Percentiles rank a stretch among this genome's conserved stretches.
Conservation (phyloP, 305 asterid genomes). For the Stenogyne calaminthoides region DNA sequence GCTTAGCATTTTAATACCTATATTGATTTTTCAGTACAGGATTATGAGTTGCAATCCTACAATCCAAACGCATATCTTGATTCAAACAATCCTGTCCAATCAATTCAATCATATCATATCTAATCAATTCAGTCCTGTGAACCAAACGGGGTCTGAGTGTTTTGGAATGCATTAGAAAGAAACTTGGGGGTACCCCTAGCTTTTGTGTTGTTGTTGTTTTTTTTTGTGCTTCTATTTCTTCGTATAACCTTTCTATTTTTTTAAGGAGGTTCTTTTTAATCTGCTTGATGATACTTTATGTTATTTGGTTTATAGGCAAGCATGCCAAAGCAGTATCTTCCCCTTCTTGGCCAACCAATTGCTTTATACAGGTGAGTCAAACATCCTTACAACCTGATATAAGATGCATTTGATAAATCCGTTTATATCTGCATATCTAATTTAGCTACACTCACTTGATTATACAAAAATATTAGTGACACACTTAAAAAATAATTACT, state of each 20-base stretch:
- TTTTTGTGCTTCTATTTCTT: conserved; percentile 12
- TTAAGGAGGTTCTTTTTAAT: conserved; percentile 12
- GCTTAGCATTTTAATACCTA: no score
- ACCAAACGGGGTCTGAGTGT: no score
- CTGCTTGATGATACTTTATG: conserved; percentile 33
- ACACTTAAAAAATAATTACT: no score
- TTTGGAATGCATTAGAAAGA: neutral
- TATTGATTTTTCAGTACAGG: no score
- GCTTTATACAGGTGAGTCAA: conserved; percentile 82
- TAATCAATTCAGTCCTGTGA: no score
- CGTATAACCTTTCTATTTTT: conserved; percentile 8
- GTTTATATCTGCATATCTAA: neutral
- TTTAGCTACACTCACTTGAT: neutral
- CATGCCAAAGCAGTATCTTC: conserved; percentile 99
- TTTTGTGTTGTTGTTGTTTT: neutral
- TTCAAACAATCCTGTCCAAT: no score
- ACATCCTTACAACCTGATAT: conserved; percentile 6
- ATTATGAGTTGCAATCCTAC: no score
- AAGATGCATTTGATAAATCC: neutral
- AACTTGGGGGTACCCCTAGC: neutral
- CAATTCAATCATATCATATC: no score
- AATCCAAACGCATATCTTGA: no score
- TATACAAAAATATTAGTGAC: conserved; percentile 5
- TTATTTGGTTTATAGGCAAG: conserved; percentile 69
- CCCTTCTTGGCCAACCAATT: conserved; percentile 94